A percentile compares a stretch with the other conserved stretches of the same genome.
These are phyloP conservation scores for Pythium pyrilobum DNA, from an alignment of 352 stramenopile genomes.

Conservation along the genomic window DNA sequence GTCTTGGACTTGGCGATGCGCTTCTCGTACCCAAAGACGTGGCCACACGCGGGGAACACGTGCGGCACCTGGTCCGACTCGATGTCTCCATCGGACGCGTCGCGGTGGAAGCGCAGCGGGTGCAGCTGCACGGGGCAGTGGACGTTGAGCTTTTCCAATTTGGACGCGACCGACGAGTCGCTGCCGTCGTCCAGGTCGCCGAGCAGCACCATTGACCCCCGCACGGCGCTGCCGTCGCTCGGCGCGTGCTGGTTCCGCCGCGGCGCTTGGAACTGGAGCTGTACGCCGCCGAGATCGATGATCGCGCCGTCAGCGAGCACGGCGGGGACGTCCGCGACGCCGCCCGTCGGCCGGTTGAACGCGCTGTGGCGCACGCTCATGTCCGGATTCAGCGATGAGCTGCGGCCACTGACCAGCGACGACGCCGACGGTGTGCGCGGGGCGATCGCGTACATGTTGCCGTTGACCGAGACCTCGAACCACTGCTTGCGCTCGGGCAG, in stretches of 20 bases:
- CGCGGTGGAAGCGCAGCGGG: constrained; percentile 46
- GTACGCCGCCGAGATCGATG: constrained; percentile 71
- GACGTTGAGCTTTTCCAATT: constrained; percentile 63
- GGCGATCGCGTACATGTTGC: constrained; percentile 64
- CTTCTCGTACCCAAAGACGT: constrained; percentile 73
- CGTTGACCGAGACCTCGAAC: constrained; percentile 81
- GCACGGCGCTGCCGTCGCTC: constrained; percentile 9
- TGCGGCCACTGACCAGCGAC: constrained; percentile 9
- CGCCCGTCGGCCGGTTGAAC: constrained; percentile 56
- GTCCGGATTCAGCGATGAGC: constrained; percentile 5
- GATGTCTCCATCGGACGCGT: constrained; percentile 33
- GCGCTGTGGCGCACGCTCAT: constrained; percentile 40
- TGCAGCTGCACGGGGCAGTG: constrained; percentile 80
- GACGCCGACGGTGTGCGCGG: constrained; percentile 23
- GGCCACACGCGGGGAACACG: constrained; percentile 72
- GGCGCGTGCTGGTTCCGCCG: constrained; percentile 13
- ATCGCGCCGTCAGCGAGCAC: constrained; percentile 66
- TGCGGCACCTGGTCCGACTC: constrained; percentile 55
- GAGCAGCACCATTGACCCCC: constrained; percentile 3
- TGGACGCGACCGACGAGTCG: constrained; percentile 46
- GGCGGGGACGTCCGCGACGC: constrained; percentile 27
- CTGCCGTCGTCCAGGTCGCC: constrained; percentile 4
- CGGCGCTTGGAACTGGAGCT: constrained; percentile 66
- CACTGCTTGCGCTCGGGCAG: constrained; percentile 65
- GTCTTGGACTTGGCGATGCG: constrained; percentile 53